Percentiles rank a stretch among this genome's conserved stretches.
Evolutionary conservation across 805 yeast species (phyloP).

Genomic region (Metschnikowia hibisci): DNA sequence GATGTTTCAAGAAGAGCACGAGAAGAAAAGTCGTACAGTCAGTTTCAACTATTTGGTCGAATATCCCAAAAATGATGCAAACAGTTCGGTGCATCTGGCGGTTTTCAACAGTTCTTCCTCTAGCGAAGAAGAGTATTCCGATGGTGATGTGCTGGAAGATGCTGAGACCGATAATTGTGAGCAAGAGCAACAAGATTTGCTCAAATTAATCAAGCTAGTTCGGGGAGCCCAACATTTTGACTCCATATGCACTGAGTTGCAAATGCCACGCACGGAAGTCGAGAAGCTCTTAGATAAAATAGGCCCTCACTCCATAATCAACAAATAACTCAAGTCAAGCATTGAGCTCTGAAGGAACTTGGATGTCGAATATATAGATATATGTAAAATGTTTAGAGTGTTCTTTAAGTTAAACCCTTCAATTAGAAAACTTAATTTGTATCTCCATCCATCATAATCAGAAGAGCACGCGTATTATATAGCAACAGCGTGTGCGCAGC

Average conservation of each 20-base stretch:
- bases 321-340: constrained; percentile 19
- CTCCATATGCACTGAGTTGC: constrained; percentile 66
- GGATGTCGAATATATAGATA: neutral
- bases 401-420: too few relatives aligned
- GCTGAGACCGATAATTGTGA: constrained; percentile 5
- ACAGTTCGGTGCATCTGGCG: constrained; percentile 12
- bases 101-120: constrained; percentile 15
- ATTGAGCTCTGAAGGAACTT: neutral
- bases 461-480: neutral
- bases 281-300: constrained; percentile 41
- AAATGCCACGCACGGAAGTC: constrained; percentile 51
- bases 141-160: constrained; percentile 2
- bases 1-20: constrained; percentile 14
- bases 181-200: constrained; percentile 25
- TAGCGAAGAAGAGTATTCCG: constrained; percentile 11
- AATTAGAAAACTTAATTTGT: too few relatives aligned
- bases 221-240: constrained; percentile 56
- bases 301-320: constrained; percentile 35
- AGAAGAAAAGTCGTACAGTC: constrained; percentile 26
- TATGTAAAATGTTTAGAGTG: neutral
- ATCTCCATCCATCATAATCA: neutral
- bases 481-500: constrained; percentile 1
- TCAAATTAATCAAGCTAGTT: constrained; percentile 41
- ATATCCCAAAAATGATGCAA: constrained; percentile 4
- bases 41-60: constrained; percentile 30